A percentile compares a stretch with the other conserved stretches of the same genome.
Evolutionary conservation across 805 yeast genomes (phyloP).

Genomic region (Ogataea naganishii): DNA sequence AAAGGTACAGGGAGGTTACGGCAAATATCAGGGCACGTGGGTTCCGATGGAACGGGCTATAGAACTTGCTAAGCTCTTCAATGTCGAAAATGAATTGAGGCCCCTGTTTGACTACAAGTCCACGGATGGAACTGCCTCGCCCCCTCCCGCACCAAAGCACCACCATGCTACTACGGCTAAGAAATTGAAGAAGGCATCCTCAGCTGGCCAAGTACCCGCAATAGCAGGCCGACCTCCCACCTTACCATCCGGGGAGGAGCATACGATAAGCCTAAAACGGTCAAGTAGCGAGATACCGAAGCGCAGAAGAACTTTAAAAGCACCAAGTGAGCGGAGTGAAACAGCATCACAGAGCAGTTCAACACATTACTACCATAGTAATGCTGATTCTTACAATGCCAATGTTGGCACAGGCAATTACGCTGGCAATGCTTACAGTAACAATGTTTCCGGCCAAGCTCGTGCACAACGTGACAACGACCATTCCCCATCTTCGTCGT

Average conservation of each 20-base stretch:
- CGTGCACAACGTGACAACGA: constrained; percentile 6
- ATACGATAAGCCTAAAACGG: too few relatives aligned
- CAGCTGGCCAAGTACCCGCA: constrained; percentile 9
- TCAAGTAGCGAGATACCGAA: too few relatives aligned
- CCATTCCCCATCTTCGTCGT: constrained; percentile 23
- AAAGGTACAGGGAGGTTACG: constrained; percentile 95
- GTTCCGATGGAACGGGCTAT: constrained; percentile 75
- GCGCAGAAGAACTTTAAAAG: too few relatives aligned
- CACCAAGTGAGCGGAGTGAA: too few relatives aligned
- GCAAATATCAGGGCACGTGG: constrained; percentile 97
- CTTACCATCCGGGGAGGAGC: too few relatives aligned
- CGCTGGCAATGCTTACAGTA: too few relatives aligned
- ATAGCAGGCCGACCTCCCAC: too few relatives aligned
- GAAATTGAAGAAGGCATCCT: constrained; percentile 12
- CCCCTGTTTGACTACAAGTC: constrained; percentile 60
- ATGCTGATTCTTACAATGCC: constrained; percentile 10
- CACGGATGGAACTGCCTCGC: constrained; percentile 39
- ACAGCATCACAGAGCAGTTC: too few relatives aligned
- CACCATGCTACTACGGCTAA: constrained; percentile 51
- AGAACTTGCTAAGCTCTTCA: constrained; percentile 56
- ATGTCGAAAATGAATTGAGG: constrained; percentile 49
- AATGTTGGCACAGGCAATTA: constrained; percentile 11
- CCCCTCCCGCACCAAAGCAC: constrained; percentile 58
- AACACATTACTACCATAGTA: too few relatives aligned
- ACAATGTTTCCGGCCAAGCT: constrained; percentile 8